These are phyloP conservation scores for Xylaria sp. DNA, from an alignment of 2,329 filamentous ascomycete genomes.

Conservation along the genomic window DNA sequence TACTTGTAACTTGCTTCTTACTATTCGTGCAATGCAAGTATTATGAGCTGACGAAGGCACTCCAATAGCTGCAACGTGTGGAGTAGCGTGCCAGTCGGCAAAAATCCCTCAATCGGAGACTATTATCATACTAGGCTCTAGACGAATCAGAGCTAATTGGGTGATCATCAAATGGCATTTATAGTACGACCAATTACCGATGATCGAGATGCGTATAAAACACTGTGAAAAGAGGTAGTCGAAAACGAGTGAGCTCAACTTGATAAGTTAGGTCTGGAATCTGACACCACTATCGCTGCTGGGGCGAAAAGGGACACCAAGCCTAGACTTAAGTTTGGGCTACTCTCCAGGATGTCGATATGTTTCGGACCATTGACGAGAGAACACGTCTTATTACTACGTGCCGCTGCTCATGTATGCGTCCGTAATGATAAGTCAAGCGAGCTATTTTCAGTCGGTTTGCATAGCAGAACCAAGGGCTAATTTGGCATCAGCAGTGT, in stretches of 20 bases:
- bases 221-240: slow-evolving; percentile 1
- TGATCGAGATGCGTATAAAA: slow-evolving; percentile 10
- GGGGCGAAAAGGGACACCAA: slow-evolving; percentile 5
- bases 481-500: slow-evolving; percentile 23
- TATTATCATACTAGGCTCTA: slow-evolving; percentile 1
- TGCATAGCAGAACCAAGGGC: slow-evolving; percentile 43
- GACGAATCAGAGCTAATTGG: slow-evolving; percentile 1
- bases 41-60: neutral
- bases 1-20: slow-evolving; percentile 13
- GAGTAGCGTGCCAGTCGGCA: slow-evolving; percentile 11
- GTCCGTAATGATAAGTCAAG: slow-evolving; percentile 1
- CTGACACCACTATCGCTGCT: slow-evolving; percentile 2
- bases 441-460: slow-evolving; percentile 40
- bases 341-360: neutral
- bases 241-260: slow-evolving; percentile 5
- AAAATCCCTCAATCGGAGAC: slow-evolving; percentile 15
- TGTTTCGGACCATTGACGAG: neutral
- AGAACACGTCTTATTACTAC: slow-evolving; percentile 5
- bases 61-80: slow-evolving; percentile 10
- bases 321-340: neutral
- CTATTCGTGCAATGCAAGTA: slow-evolving; percentile 1
- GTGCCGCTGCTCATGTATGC: neutral
- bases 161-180: slow-evolving; percentile 16
- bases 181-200: slow-evolving; percentile 1
- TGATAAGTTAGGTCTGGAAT: slow-evolving; percentile 5